phyloP scores from a whole-genome alignment of 1,139 yeast genomes.

The Candida tunisiensis region DNA sequence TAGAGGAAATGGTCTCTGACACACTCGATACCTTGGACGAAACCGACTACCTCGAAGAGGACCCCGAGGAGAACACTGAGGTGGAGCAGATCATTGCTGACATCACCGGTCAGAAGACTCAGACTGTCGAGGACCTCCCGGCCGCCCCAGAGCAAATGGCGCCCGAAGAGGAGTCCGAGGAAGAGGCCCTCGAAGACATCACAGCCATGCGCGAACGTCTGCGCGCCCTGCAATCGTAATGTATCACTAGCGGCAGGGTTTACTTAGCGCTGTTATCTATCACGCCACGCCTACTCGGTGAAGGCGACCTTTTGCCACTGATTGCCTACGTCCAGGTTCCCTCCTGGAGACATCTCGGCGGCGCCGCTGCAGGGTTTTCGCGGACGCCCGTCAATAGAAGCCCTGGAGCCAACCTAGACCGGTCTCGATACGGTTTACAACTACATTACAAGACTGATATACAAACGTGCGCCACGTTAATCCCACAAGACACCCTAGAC shows the following conservation, averaged over 20 bases:
- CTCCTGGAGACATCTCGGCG: no score
- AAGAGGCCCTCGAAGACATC: slow-evolving; percentile 57
- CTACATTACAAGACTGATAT: neutral
- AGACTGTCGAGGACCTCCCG: slow-evolving; percentile 20
- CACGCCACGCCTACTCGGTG: no score
- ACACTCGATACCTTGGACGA: slow-evolving; percentile 58
- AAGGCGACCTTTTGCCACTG: no score
- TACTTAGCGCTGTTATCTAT: no score
- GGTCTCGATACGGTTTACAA: neutral
- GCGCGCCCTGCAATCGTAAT: slow-evolving; percentile 64
- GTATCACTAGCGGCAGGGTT: no score
- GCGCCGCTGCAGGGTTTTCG: no score
- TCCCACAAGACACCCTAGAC: slow-evolving; percentile 4
- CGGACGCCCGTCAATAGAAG: neutral
- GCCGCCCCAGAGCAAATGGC: slow-evolving; percentile 21
- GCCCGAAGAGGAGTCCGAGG: slow-evolving; percentile 30
- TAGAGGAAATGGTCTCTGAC: slow-evolving; percentile 92
- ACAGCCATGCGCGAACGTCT: slow-evolving; percentile 82
- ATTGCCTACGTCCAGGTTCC: no score
- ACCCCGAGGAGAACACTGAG: slow-evolving; percentile 56
- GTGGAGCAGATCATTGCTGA: slow-evolving; percentile 37
- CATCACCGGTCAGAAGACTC: slow-evolving; percentile 30
- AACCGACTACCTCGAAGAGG: slow-evolving; percentile 49
- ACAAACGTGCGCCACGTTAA: neutral
- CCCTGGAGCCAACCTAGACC: neutral